Conservation (phyloP, 768 basidiomycete genomes). For the Boletus rubescentipes region DNA sequence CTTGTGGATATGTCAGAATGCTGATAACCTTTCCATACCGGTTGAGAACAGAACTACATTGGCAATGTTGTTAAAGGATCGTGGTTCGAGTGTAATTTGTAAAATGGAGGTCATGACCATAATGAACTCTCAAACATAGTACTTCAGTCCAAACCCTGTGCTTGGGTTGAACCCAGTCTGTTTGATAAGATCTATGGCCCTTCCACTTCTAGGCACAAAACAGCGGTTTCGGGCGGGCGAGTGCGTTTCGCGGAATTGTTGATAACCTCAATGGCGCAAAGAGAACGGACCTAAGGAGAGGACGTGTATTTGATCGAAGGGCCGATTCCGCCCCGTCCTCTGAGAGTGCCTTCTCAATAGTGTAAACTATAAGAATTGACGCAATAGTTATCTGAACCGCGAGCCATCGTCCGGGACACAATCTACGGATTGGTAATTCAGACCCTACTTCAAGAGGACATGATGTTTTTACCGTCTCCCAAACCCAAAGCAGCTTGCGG, state of each 20-base stretch:
- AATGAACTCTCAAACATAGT: neutral
- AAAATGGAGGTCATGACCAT: neutral
- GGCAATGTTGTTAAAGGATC: neutral
- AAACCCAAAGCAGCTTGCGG: conserved; percentile 41
- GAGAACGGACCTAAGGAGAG: conserved; percentile 35
- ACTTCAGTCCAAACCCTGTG: neutral
- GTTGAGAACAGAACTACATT: neutral
- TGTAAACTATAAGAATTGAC: conserved; percentile 39
- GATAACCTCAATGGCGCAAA: neutral
- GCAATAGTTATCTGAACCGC: conserved; percentile 46
- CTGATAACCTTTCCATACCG: neutral
- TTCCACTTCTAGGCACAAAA: conserved; percentile 37
- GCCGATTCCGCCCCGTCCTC: conserved; percentile 36
- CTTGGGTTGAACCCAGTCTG: neutral
- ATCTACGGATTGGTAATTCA: conserved; percentile 23
- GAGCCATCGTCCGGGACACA: conserved; percentile 46
- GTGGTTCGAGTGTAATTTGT: neutral
- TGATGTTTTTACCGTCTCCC: conserved; percentile 35
- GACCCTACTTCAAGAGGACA: neutral
- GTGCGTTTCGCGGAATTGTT: neutral
- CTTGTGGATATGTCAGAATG: neutral
- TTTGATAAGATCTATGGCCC: conserved; percentile 31
- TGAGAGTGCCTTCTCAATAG: conserved; percentile 36
- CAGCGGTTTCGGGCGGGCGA: conserved; percentile 42
- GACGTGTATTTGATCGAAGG: conserved; percentile 37